phyloP scores from a whole-genome alignment of 2,329 filamentous ascomycete genomes.

The Bipolaris cookei region DNA sequence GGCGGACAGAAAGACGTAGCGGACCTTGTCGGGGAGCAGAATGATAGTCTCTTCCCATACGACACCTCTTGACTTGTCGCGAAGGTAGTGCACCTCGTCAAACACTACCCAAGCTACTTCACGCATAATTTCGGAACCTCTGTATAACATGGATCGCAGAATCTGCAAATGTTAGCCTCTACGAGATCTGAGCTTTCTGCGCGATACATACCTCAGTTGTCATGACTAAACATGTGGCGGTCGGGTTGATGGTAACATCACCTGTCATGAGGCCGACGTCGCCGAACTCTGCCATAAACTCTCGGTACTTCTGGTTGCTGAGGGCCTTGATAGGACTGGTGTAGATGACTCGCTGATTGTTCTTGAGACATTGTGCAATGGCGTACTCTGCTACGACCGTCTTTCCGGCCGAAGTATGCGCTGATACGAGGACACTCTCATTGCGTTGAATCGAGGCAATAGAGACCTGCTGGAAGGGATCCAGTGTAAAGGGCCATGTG shows the following conservation, averaged over 20 bases:
- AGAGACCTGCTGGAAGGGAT: conserved; percentile 95
- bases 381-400: conserved; percentile 98
- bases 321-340: conserved; percentile 98
- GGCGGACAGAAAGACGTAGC: conserved; percentile 96
- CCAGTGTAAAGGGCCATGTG: conserved; percentile 85
- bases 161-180: conserved; percentile 61
- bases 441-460: conserved; percentile 94
- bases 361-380: conserved; percentile 94
- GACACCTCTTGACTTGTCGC: conserved; percentile 90
- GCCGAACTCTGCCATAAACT: conserved; percentile 93
- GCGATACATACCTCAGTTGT: conserved; percentile 73
- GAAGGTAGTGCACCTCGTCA: conserved; percentile 98
- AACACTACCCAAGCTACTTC: conserved; percentile 99
- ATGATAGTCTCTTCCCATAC: conserved; percentile 99
- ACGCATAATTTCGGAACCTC: conserved; percentile 98
- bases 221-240: conserved; percentile 97
- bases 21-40: conserved; percentile 94
- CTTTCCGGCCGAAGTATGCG: conserved; percentile 96
- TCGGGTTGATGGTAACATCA: conserved; percentile 98
- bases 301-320: conserved; percentile 98
- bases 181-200: too few relatives aligned
- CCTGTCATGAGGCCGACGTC: conserved; percentile 98
- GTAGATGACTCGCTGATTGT: conserved; percentile 98
- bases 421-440: conserved; percentile 95
- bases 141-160: conserved; percentile 96